Evolutionary conservation across 1,139 yeast genomes (phyloP).

Genomic region (Hansenula lynferdii): DNA sequence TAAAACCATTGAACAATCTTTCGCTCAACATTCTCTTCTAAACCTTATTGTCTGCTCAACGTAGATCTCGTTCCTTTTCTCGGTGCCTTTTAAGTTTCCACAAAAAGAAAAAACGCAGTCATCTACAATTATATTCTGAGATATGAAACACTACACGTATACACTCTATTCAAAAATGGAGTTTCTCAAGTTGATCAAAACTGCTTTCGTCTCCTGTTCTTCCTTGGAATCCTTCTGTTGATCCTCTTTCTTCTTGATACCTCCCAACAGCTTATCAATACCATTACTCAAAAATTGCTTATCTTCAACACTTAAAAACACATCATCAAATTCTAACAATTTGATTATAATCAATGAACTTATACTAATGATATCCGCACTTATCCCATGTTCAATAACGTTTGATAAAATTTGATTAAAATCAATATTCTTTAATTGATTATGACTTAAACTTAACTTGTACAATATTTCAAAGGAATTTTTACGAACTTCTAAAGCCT

Average conservation of each 20-base stretch:
- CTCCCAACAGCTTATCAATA: constrained; percentile 20
- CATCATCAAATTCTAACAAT: constrained; percentile 21
- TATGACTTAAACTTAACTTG: constrained; percentile 35
- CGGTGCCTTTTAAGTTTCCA: no score
- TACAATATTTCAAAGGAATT: constrained; percentile 69
- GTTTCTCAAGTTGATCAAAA: constrained; percentile 18
- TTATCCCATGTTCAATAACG: constrained; percentile 18
- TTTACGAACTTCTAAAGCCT: constrained; percentile 71
- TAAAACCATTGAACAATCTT: no score
- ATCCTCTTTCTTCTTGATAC: constrained; percentile 22
- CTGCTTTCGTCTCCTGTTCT: constrained; percentile 22
- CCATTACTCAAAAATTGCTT: constrained; percentile 16
- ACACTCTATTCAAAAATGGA: constrained; percentile 10
- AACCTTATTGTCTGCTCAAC: no score
- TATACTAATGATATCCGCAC: constrained; percentile 20
- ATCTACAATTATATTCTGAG: neutral
- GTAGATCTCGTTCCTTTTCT: no score
- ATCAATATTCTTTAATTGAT: constrained; percentile 16
- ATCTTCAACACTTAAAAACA: constrained; percentile 13
- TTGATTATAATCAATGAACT: constrained; percentile 21
- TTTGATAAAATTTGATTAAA: constrained; percentile 18
- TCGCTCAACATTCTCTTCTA: no score
- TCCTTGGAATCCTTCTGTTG: constrained; percentile 23
- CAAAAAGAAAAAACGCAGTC: neutral
- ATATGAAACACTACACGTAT: no score